phyloP scores from a whole-genome alignment of 73 alveolate genomes.

The Paramecium sexaurelia region DNA sequence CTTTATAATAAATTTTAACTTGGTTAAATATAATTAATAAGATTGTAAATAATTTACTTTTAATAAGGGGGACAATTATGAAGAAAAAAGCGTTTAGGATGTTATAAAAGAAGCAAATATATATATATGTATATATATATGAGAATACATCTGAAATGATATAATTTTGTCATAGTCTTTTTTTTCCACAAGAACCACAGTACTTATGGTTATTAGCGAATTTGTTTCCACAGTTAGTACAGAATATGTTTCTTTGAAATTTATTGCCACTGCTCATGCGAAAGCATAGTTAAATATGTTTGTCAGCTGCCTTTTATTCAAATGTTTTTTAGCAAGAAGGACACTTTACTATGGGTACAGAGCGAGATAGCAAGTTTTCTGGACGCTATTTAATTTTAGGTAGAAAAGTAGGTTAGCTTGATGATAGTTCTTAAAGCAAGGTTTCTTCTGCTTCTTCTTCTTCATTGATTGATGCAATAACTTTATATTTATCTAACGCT shows the following conservation, averaged over 20 bases:
- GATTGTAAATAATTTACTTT: no score
- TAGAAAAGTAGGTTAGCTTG: conserved; percentile 16
- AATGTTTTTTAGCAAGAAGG: conserved; percentile 4
- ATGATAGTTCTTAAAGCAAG: background rate
- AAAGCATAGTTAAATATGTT: conserved; percentile 12
- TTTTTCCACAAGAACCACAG: conserved; percentile 59
- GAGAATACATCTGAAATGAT: background rate
- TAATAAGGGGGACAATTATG: no score
- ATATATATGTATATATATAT: no score
- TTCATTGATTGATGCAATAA: conserved; percentile 33
- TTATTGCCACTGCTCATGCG: background rate
- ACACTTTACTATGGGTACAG: conserved; percentile 46
- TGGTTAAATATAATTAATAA: no score
- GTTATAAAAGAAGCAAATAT: no score
- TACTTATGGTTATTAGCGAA: conserved; percentile 44
- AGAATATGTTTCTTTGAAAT: background rate
- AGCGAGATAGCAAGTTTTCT: conserved; percentile 15
- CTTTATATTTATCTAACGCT: conserved; percentile 36
- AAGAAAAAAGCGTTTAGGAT: no score
- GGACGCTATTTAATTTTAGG: conserved; percentile 7
- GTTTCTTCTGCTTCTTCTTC: conserved; percentile 53
- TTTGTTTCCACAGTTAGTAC: conserved; percentile 50
- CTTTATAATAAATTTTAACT: no score
- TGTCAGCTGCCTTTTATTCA: conserved; percentile 18
- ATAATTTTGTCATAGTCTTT: conserved; percentile 47